These are phyloP conservation scores for Erodium moschatum DNA, from an alignment of 441 rosid genomes.

Conservation along the genomic window DNA sequence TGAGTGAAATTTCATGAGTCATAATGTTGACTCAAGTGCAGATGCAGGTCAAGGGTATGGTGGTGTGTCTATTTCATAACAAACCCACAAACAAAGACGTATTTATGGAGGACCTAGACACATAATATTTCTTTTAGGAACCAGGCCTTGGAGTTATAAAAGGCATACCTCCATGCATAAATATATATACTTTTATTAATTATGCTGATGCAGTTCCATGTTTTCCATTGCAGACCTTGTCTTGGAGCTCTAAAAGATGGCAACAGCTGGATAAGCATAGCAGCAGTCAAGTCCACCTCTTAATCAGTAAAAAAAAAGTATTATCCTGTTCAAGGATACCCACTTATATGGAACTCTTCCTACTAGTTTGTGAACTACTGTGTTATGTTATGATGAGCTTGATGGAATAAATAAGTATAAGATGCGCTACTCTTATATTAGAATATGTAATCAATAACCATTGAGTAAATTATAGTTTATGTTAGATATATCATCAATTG, in stretches of 20 bases:
- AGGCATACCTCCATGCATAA: neutral
- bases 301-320: neutral
- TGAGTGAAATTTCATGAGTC: neutral
- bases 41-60: neutral
- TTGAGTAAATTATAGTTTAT: neutral
- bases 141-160: neutral
- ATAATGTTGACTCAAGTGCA: neutral
- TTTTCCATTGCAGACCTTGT: slow-evolving; percentile 47
- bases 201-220: slow-evolving; percentile 14
- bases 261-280: slow-evolving; percentile 15
- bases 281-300: slow-evolving; percentile 10
- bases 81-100: neutral
- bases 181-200: slow-evolving; percentile 5
- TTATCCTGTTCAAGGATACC: slow-evolving; percentile 16
- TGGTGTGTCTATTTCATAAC: neutral
- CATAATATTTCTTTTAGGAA: neutral
- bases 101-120: neutral
- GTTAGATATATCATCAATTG: neutral
- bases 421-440: slow-evolving; percentile 22
- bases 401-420: slow-evolving; percentile 22
- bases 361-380: slow-evolving; percentile 20
- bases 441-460: slow-evolving; percentile 16
- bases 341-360: slow-evolving; percentile 14
- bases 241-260: slow-evolving; percentile 51
- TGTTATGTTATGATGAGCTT: slow-evolving; percentile 17